A percentile compares a stretch with the other conserved stretches of the same genome.
Conservation (phyloP, 2,329 filamentous ascomycete genomes). For the Ambrosiella cleistominuta region DNA sequence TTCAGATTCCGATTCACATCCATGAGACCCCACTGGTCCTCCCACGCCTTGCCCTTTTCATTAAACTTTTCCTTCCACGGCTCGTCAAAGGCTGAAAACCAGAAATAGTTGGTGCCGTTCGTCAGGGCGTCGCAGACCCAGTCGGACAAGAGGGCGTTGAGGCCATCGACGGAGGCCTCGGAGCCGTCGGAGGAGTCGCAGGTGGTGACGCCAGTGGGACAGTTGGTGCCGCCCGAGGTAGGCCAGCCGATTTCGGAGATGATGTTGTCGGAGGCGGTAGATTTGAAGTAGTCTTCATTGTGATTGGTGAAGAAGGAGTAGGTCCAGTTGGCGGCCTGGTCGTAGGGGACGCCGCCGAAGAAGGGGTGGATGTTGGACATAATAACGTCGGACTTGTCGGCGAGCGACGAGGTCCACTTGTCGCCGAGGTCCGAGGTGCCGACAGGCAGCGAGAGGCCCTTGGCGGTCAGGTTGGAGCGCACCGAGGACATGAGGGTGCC, state of each 20-base stretch:
- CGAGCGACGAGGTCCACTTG: conserved; percentile 61
- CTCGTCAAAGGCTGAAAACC: conserved; percentile 95
- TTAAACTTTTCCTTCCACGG: conserved; percentile 80
- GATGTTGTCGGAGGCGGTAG: conserved; percentile 48
- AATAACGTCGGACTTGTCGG: conserved; percentile 58
- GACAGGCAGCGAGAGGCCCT: conserved; percentile 53
- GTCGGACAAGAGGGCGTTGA: conserved; percentile 72
- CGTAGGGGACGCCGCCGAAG: conserved; percentile 61
- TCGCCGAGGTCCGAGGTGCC: conserved; percentile 81
- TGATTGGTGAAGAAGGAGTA: conserved; percentile 61
- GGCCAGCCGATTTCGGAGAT: conserved; percentile 93
- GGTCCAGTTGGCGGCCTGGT: conserved; percentile 61
- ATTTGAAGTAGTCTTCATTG: conserved; percentile 47
- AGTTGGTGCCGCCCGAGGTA: conserved; percentile 60
- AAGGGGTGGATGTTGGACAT: conserved; percentile 98
- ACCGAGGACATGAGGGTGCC: conserved; percentile 48
- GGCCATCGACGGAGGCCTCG: conserved; percentile 59
- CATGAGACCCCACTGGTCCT: conserved; percentile 91
- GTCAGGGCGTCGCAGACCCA: conserved; percentile 68
- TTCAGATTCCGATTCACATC: conserved; percentile 74
- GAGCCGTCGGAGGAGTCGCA: conserved; percentile 43
- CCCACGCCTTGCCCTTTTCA: conserved; percentile 54
- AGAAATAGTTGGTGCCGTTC: conserved; percentile 86
- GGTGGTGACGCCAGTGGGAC: conserved; percentile 27
- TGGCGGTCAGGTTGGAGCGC: conserved; percentile 50